These are phyloP conservation scores for Erysimum cheiri DNA, from an alignment of 441 rosid genomes.

Conservation along the genomic window DNA sequence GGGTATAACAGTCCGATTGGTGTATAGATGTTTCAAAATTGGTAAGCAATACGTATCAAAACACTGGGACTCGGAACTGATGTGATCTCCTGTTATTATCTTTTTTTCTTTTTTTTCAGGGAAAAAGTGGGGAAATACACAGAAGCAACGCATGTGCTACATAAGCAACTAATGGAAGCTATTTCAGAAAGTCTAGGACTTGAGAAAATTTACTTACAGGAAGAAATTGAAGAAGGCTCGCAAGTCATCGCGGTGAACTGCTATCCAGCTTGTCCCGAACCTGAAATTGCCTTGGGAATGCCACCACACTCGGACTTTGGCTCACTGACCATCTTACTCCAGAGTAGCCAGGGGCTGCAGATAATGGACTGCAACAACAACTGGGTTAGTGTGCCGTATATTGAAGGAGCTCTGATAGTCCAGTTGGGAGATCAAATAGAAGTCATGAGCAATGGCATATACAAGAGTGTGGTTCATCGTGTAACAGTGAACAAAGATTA, in stretches of 20 bases:
- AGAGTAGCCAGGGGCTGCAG: conserved; percentile 64
- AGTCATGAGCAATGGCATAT: conserved; percentile 74
- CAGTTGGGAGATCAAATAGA: conserved; percentile 74
- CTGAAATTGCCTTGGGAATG: conserved; percentile 69
- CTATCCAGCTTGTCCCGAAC: conserved; percentile 81
- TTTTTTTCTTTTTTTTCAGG: conserved; percentile 47
- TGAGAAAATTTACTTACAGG: conserved; percentile 41
- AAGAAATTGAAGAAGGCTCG: conserved; percentile 51
- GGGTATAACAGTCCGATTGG: not conserved
- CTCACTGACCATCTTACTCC: conserved; percentile 64
- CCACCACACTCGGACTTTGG: conserved; percentile 74
- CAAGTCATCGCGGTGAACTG: conserved; percentile 67
- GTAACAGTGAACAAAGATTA: conserved; percentile 53
- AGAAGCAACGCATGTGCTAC: conserved; percentile 52
- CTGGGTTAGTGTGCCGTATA: conserved; percentile 57
- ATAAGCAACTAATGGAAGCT: conserved; percentile 53
- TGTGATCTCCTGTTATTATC: not conserved
- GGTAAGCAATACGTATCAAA: conserved; percentile 25
- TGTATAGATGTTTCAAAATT: too few relatives aligned
- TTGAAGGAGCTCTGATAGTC: conserved; percentile 60
- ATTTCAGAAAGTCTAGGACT: conserved; percentile 65
- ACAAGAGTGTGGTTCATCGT: conserved; percentile 67
- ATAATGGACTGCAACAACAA: conserved; percentile 54
- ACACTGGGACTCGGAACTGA: conserved; percentile 30
- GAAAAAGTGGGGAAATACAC: conserved; percentile 61